These are phyloP conservation scores for Plenodomus lindquistii DNA, from an alignment of 2,329 filamentous ascomycete species.

Conservation along the genomic window DNA sequence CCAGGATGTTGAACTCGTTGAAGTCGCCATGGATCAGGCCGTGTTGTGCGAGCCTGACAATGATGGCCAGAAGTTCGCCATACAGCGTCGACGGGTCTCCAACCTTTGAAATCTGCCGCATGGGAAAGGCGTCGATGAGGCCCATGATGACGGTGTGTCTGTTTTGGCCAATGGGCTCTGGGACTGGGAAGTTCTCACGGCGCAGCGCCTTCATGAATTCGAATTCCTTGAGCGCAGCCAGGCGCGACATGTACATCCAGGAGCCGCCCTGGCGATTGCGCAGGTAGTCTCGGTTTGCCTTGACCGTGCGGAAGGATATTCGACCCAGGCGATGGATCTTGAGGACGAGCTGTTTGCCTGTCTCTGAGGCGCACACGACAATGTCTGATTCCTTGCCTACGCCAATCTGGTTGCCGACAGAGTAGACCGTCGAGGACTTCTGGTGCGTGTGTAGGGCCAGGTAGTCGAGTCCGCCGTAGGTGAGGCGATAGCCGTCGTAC, in stretches of 20 bases:
- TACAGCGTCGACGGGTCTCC: conserved; percentile 86
- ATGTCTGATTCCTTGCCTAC: conserved; percentile 99
- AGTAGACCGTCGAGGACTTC: conserved; percentile 79
- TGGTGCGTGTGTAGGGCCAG: conserved; percentile 91
- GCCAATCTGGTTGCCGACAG: conserved; percentile 90
- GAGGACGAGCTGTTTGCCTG: conserved; percentile 76
- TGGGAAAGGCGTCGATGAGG: conserved; percentile 86
- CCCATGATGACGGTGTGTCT: conserved; percentile 97
- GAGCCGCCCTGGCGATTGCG: conserved; percentile 77
- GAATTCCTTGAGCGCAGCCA: conserved; percentile 92
- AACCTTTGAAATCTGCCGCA: conserved; percentile 84
- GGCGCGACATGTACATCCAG: conserved; percentile 97
- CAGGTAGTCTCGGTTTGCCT: conserved; percentile 93
- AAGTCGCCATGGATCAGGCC: conserved; percentile 97
- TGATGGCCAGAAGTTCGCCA: conserved; percentile 84
- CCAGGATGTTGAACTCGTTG: conserved; percentile 98
- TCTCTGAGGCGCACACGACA: conserved; percentile 83
- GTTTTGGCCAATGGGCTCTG: conserved; percentile 83
- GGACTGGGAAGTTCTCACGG: conserved; percentile 86
- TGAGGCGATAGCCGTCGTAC: conserved; percentile 96
- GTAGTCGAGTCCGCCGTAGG: conserved; percentile 96
- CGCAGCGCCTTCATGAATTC: conserved; percentile 89
- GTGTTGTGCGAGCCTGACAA: conserved; percentile 79
- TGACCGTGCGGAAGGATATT: conserved; percentile 96
- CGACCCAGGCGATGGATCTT: conserved; percentile 96